Base-by-base conservation (phyloP, 768 basidiomycete species). In the Mycena rebaudengoi region DNA sequence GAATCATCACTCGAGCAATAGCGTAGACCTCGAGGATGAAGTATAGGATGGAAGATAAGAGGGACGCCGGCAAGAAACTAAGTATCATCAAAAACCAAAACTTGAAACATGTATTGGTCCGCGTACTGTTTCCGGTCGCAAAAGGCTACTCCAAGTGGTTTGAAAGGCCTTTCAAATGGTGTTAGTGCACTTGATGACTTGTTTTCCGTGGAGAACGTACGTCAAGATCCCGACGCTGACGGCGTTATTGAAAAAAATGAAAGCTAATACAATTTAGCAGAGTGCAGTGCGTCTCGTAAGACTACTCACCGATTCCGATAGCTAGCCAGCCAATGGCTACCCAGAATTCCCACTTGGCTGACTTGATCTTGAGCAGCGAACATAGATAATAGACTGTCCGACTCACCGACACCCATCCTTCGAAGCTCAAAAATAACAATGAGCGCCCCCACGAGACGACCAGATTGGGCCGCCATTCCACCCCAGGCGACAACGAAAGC, bases 401-500 rank as follows among this genome's bases (percentile, higher is more conserved):
- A 23, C 65, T 26, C 48, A 66, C 68, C 68, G 50, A 74, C 66
- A 11, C 74, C 67, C 39, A 79, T 66, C 26, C 63, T 70, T 20
- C 73, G 68, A 20, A 84, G 73, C 52, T 79, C 75, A 33, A 79
- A 64, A 28, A 71, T 70, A 20, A 83, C 66, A 26, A 78, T 75
- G 12, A 79, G 51, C 2, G 83, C 67, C 2, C 81, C 82, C n/a
- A 81, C 67, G 18, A 83, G 72, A 11, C 79, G 75, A 1, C 74
- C 78, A 21, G 75, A 72, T 59, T 79, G 74, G 4, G 75, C 70
- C 3, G 82, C 73, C 71, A 83, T 78, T 23, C 77, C 79, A n/a
- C 79, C 76, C 83, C 79, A 83, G 4, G 82, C 80, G 26, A 83
- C 73, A 2, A 81, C 72, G 61, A 83, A 83, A 7, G 80, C 83